These are phyloP conservation scores for Fragilaria radians DNA, from an alignment of 108 stramenopile genomes.

Conservation along the genomic window DNA sequence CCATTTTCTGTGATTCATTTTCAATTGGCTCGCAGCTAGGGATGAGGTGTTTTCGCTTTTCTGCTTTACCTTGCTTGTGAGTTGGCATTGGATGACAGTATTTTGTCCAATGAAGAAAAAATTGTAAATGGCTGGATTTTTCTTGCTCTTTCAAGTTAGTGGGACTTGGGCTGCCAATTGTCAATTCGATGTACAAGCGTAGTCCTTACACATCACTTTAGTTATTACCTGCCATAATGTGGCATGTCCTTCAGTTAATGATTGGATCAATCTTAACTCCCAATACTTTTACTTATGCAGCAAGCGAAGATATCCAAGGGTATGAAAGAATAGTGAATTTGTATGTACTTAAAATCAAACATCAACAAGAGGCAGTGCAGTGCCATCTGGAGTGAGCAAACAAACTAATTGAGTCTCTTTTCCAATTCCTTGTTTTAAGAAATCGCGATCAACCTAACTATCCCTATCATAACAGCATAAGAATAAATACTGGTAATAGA, in stretches of 20 bases:
- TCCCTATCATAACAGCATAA: too few species aligned
- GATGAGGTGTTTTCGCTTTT: slow-evolving; percentile 28
- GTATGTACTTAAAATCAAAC: too few species aligned
- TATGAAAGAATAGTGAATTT: too few species aligned
- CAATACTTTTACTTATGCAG: too few species aligned
- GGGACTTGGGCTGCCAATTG: slow-evolving; percentile 64
- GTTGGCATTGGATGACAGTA: slow-evolving; percentile 30
- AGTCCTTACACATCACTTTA: slow-evolving; percentile 42
- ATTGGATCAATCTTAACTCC: slow-evolving; percentile 49
- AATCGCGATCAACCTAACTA: too few species aligned
- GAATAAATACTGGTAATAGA: too few species aligned
- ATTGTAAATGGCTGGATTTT: slow-evolving; percentile 58
- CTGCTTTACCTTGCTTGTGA: slow-evolving; percentile 30
- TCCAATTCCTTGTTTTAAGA: too few species aligned
- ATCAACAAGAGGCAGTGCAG: too few species aligned
- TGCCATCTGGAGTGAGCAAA: too few species aligned
- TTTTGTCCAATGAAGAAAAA: slow-evolving; percentile 34
- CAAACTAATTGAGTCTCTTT: too few species aligned
- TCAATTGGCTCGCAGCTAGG: slow-evolving; percentile 12
- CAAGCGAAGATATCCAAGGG: too few species aligned
- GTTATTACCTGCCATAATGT: slow-evolving; percentile 58
- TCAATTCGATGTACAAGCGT: slow-evolving; percentile 56
- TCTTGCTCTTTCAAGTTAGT: slow-evolving; percentile 67
- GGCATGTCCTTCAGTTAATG: slow-evolving; percentile 65
- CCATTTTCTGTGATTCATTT: slow-evolving; percentile 59